Base-by-base conservation (phyloP, 805 yeast genomes). In the Kuraishia cidri region DNA sequence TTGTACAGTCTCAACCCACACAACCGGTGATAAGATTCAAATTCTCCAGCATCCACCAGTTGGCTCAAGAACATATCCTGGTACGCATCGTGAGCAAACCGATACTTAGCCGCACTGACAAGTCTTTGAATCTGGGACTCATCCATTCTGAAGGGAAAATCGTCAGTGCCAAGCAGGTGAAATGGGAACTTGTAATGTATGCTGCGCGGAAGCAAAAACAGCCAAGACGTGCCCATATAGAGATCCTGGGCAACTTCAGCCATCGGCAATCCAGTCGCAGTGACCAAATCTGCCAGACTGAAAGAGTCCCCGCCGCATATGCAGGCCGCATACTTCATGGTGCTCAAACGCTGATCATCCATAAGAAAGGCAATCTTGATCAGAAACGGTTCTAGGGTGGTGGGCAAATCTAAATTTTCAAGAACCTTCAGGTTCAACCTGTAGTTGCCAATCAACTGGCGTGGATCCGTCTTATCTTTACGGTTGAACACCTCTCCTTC, bases 101-200 rank as follows among this genome's bases (percentile, higher is more conserved):
- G 38, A 36, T 56, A 69, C 6, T 53, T 40, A 6, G 69, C 46
- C 15, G 57, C 47, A 2, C 52, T 44, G 0, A 71, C 47, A 16
- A 69, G 40, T 6, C 53, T 54, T 42, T 56, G 49, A 5, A 64
- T 48, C 17, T 52, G 50, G 2, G 46, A 32, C 4, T 56, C 54
- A 9, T 49, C 36, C 10, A 64, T 31, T 9, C 53, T 58, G 24
- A 53, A 47, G 1, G 61, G 54, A 26, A 47, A 51, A 4, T 40
- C 42, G 6, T 45, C 44, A 6, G 50, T 38, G 4, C 38, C 42
- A 12, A 51, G 38, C 6, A 53, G 45, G 11, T 62, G 63, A 35
- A 67, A 64, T 6, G 76, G 75, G 15, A 67, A 47, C 40, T 70
- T 71, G 43, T 67, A 67, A 38, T 59, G 61, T 2, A 64, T 48